Evolutionary conservation across 148 eudicot genomes (phyloP).

Genomic region (Cornus suecica): DNA sequence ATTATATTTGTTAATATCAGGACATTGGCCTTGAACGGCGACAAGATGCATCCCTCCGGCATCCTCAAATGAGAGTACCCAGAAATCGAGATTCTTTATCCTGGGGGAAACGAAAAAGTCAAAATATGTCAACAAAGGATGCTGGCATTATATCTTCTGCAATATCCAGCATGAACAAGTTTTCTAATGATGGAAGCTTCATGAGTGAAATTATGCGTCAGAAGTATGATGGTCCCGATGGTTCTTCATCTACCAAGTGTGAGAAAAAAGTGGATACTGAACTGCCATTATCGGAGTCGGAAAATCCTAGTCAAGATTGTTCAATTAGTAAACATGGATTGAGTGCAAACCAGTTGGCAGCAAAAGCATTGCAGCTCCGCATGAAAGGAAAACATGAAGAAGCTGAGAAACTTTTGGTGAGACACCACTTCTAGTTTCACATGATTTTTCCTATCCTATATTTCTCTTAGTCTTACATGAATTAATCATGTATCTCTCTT

Average conservation of each 20-base stretch:
- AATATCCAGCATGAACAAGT: conserved; percentile 72
- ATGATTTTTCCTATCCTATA: not conserved
- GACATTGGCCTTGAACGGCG: conserved; percentile 28
- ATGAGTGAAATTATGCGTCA: conserved; percentile 38
- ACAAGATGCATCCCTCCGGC: conserved; percentile 41
- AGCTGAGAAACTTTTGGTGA: conserved; percentile 80
- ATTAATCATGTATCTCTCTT: not conserved
- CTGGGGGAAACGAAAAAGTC: conserved; percentile 69
- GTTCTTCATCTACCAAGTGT: conserved; percentile 22
- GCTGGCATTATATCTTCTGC: conserved; percentile 59
- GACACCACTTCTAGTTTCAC: conserved; percentile 11
- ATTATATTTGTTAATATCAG: conserved; percentile 20
- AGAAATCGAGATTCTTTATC: conserved; percentile 73
- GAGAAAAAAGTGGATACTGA: conserved; percentile 30
- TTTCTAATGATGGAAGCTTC: conserved; percentile 78
- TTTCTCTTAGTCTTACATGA: not conserved
- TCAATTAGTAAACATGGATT: conserved; percentile 34
- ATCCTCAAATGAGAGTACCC: conserved; percentile 73
- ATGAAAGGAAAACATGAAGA: conserved; percentile 90
- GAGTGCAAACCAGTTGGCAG: conserved; percentile 92
- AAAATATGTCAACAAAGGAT: conserved; percentile 47
- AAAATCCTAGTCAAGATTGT: conserved; percentile 26
- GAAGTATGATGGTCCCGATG: conserved; percentile 29
- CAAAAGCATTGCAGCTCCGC: conserved; percentile 90
- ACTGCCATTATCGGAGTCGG: conserved; percentile 15